Base-by-base conservation (phyloP, 768 basidiomycete genomes). In the Baorangia bicolor region DNA sequence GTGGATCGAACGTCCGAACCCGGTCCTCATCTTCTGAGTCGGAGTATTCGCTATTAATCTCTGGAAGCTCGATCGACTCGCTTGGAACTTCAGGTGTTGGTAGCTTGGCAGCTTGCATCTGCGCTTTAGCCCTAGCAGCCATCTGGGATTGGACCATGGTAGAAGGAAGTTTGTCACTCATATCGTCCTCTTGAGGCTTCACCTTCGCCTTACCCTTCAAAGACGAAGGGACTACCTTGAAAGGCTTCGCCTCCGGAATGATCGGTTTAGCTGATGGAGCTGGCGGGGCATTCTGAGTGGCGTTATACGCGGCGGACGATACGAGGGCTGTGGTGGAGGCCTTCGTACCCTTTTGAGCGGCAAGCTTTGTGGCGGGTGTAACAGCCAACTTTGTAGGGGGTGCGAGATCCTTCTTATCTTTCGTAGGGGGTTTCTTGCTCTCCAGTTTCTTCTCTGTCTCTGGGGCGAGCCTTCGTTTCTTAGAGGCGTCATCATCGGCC, bases 41-140 rank as follows among this genome's bases (percentile, higher is more conserved):
- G 6, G 94, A 97, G 72, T 98, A 98, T 65, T 98, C 96, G 74
- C 91, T 94, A 64, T 94, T 89, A 66, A 97, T 94, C 43, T 98
- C 96, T 0, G 96, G 95, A 18, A 99, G 78, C 64, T 94, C 94
- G 63, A 95, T 92, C 67, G 80, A 85, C 76, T 94, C 90, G 67
- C 86, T 90, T 18, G 85, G 73, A 53, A 87, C 69, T 3, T 74
- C 68, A 11, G 83, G 80, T 35, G 73, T 68, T 35, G 75, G 73
- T 51, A 81, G 78, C 40, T 71, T 70, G 14, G 83, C 79, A 25
- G 86, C 86, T 55, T 85, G 79, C 51, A 88, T 73, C 60, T 88
- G 84, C 28, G 86, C 81, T 66, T 85, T 84, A 23, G 82, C 82
- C 27, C 85, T 82, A 39, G 83, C 85, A n/a, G 84, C 81, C 86